phyloP scores from a whole-genome alignment of 2,329 filamentous ascomycete genomes.

The Metarhizium humberi region DNA sequence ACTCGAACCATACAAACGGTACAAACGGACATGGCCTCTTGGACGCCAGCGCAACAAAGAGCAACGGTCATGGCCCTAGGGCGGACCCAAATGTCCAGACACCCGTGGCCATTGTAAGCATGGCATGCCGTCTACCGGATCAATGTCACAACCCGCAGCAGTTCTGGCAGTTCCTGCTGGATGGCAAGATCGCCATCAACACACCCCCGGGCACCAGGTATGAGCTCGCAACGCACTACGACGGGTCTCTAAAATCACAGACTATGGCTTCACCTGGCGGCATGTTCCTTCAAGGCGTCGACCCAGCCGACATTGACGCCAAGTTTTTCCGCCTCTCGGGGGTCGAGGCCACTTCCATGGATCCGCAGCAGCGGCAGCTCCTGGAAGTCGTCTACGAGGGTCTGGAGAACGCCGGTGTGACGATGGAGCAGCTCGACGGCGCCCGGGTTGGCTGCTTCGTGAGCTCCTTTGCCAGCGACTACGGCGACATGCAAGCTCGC shows the following conservation, averaged over 20 bases:
- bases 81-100: too few species aligned
- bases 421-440: not conserved
- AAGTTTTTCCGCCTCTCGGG: not conserved
- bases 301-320: not conserved
- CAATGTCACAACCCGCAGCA: too few species aligned
- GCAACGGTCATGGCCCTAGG: too few species aligned
- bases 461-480: not conserved
- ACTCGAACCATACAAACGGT: too few species aligned
- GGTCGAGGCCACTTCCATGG: not conserved
- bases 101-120: too few species aligned
- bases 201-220: not conserved
- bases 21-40: too few species aligned
- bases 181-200: not conserved
- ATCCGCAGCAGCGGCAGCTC: not conserved
- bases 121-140: too few species aligned
- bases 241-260: not conserved
- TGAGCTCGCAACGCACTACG: not conserved
- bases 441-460: too few species aligned
- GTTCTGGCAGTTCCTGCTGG: too few species aligned
- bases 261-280: not conserved
- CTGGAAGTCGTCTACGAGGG: not conserved
- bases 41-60: too few species aligned
- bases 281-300: not conserved
- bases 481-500: not conserved
- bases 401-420: not conserved